Evolutionary conservation across 352 stramenopile species (phyloP).

Genomic region (Globisporangium radiosum): DNA sequence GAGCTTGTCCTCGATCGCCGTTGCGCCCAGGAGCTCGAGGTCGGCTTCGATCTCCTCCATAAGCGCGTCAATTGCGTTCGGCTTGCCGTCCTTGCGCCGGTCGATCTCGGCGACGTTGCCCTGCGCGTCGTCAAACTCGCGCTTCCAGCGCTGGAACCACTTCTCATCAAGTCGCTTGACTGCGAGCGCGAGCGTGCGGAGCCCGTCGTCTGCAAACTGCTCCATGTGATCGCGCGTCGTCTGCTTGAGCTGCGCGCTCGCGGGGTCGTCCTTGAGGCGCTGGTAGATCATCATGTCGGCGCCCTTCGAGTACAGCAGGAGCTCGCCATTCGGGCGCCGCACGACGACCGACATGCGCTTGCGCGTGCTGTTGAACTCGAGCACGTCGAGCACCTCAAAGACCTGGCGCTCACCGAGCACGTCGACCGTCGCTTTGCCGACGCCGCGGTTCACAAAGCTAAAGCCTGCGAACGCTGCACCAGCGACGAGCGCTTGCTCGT

Average conservation of each 20-base stretch:
- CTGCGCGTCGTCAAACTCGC: constrained; percentile 59
- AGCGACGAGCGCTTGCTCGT: constrained; percentile 81
- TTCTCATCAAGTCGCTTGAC: constrained; percentile 60
- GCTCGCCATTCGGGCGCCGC: constrained; percentile 38
- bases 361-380: constrained; percentile 88
- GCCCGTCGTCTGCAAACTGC: constrained; percentile 74
- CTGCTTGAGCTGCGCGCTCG: constrained; percentile 43
- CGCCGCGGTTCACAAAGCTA: constrained; percentile 53
- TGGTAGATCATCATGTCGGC: constrained; percentile 92
- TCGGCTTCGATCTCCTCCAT: constrained; percentile 81
- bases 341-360: constrained; percentile 97
- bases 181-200: constrained; percentile 79
- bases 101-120: constrained; percentile 67
- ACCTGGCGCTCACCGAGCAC: constrained; percentile 38
- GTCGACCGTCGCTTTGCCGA: constrained; percentile 41
- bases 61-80: constrained; percentile 67
- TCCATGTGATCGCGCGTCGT: constrained; percentile 75
- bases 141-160: constrained; percentile 73
- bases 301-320: constrained; percentile 83
- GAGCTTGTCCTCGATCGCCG: constrained; percentile 91
- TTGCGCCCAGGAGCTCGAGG: constrained; percentile 82
- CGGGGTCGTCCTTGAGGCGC: constrained; percentile 44
- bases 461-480: constrained; percentile 65
- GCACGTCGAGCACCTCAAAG: constrained; percentile 71
- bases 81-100: constrained; percentile 71